Evolutionary conservation across 2,329 filamentous ascomycete genomes (phyloP).

Genomic region (Claviceps arundinis): DNA sequence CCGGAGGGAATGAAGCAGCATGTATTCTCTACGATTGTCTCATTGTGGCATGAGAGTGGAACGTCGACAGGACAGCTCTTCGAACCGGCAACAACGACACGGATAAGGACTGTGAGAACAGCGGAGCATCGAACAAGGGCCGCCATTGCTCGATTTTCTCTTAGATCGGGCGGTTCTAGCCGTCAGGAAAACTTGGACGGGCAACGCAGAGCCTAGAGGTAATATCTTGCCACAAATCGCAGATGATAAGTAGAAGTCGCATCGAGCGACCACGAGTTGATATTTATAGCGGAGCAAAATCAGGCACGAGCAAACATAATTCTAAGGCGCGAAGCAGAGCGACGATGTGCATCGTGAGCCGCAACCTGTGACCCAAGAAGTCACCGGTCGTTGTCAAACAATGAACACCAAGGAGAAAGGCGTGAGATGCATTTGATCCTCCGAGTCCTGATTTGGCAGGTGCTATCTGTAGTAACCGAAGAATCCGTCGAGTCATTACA

Average conservation of each 20-base stretch:
- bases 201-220: too few species aligned
- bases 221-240: too few species aligned
- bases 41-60: constrained; percentile 51
- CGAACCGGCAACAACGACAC: constrained; percentile 1
- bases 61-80: constrained; percentile 17
- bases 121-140: constrained; percentile 6
- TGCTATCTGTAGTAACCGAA: neutral
- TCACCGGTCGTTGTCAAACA: neutral
- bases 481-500: neutral
- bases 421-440: neutral
- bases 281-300: too few species aligned
- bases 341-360: too few species aligned
- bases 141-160: constrained; percentile 1
- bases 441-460: neutral
- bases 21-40: constrained; percentile 42
- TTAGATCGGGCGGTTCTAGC: neutral
- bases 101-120: constrained; percentile 9
- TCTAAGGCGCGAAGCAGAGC: too few species aligned
- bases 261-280: neutral
- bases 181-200: neutral
- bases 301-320: too few species aligned
- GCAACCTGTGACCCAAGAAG: neutral
- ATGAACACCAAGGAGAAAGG: neutral
- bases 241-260: too few species aligned
- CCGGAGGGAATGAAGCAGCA: constrained; percentile 65